phyloP scores from a whole-genome alignment of 1,284 basidiomycete genomes.

The Fomitiporia mediterranea region DNA sequence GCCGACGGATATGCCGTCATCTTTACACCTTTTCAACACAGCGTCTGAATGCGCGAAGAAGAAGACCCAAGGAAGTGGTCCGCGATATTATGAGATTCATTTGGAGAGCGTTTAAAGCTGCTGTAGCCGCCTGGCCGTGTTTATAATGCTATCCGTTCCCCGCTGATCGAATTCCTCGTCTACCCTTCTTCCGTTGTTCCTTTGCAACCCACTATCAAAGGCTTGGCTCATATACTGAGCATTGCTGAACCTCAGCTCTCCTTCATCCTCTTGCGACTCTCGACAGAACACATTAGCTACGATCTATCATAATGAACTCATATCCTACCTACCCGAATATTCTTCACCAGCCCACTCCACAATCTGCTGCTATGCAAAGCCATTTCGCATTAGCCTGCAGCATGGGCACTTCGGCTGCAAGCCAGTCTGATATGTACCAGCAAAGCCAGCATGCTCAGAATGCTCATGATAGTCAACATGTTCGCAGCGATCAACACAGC shows the following conservation, averaged over 20 bases:
- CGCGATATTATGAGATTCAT: background rate
- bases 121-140: background rate
- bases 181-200: background rate
- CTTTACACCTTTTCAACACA: background rate
- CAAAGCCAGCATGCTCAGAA: background rate
- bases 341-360: background rate
- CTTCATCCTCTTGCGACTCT: background rate
- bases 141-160: background rate
- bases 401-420: background rate
- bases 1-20: background rate
- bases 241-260: background rate
- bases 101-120: background rate
- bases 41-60: background rate
- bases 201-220: background rate
- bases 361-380: background rate
- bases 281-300: background rate
- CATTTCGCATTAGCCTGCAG: background rate
- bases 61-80: background rate
- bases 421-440: background rate
- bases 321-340: background rate
- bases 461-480: background rate
- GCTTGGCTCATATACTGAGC: background rate
- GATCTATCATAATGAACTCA: background rate
- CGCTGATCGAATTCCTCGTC: background rate
- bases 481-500: background rate